Conservation (phyloP, 169 alveolate species). For the Plasmodium gaboni region DNA sequence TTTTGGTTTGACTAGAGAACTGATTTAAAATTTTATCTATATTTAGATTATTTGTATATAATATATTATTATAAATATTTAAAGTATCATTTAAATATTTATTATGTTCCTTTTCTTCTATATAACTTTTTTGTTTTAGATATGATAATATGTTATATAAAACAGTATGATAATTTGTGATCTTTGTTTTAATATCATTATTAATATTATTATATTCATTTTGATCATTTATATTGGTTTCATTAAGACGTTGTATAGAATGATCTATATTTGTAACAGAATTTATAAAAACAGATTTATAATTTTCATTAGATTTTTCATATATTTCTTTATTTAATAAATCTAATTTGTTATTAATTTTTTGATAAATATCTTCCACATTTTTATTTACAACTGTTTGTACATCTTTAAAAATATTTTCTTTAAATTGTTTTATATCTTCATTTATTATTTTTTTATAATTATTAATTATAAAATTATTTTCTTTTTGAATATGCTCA, state of each 20-base stretch:
- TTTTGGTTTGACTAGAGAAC: not conserved
- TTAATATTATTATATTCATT: not conserved
- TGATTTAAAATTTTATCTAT: not conserved
- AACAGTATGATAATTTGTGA: slow-evolving; percentile 4
- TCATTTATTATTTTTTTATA: slow-evolving; percentile 10
- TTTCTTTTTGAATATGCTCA: not conserved
- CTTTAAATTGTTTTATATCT: slow-evolving; percentile 26
- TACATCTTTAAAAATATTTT: slow-evolving; percentile 20
- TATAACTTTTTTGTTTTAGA: not conserved
- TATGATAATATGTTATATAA: slow-evolving; percentile 11
- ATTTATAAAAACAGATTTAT: slow-evolving; percentile 12
- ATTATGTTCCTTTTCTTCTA: slow-evolving; percentile 8
- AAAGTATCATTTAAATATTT: slow-evolving; percentile 2
- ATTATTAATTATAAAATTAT: slow-evolving; percentile 4
- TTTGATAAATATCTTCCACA: slow-evolving; percentile 4
- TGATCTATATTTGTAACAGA: slow-evolving; percentile 11
- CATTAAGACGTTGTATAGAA: not conserved
- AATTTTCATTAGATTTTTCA: not conserved
- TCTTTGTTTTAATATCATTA: not conserved
- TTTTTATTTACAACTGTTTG: slow-evolving; percentile 12
- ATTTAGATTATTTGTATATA: slow-evolving; percentile 6
- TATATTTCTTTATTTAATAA: slow-evolving; percentile 5
- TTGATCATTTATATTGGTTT: not conserved
- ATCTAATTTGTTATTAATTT: slow-evolving; percentile 12
- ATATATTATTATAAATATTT: not conserved